Conservation (phyloP, 805 yeast species). For the Kazachstania psychrophila region DNA sequence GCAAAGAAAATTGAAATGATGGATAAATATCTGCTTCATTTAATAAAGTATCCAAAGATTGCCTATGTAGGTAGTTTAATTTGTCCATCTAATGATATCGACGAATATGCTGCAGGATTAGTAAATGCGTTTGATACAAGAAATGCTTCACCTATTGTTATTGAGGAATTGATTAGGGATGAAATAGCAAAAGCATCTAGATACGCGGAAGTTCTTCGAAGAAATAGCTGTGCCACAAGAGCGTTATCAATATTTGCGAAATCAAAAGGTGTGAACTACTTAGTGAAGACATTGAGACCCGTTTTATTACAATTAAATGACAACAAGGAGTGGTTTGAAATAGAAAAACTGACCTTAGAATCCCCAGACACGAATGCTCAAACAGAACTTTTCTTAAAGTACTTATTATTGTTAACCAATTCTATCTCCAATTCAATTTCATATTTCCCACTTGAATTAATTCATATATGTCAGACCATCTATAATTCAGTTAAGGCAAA, state of each 20-base stretch:
- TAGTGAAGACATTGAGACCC: constrained; percentile 43
- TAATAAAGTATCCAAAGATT: constrained; percentile 34
- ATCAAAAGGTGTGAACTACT: constrained; percentile 48
- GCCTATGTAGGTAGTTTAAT: constrained; percentile 45
- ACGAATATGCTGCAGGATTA: constrained; percentile 55
- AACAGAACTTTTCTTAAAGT: constrained; percentile 42
- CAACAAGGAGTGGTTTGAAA: constrained; percentile 46
- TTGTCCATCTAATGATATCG: constrained; percentile 60
- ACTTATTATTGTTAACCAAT: constrained; percentile 45
- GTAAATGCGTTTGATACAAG: constrained; percentile 42
- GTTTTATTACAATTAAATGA: constrained; percentile 44
- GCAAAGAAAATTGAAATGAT: constrained; percentile 11
- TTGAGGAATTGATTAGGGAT: constrained; percentile 43
- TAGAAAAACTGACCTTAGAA: constrained; percentile 39
- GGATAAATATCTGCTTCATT: constrained; percentile 18
- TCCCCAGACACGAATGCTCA: constrained; percentile 33
- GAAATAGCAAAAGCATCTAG: constrained; percentile 52
- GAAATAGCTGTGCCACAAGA: constrained; percentile 72
- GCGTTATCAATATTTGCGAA: constrained; percentile 61
- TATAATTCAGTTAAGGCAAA: constrained; percentile 43
- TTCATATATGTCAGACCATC: constrained; percentile 58
- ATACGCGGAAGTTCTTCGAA: constrained; percentile 61
- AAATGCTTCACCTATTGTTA: constrained; percentile 34
- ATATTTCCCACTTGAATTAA: constrained; percentile 58
- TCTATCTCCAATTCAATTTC: constrained; percentile 45